phyloP scores from a whole-genome alignment of 805 yeast species.

The Kodamaea leandrae region DNA sequence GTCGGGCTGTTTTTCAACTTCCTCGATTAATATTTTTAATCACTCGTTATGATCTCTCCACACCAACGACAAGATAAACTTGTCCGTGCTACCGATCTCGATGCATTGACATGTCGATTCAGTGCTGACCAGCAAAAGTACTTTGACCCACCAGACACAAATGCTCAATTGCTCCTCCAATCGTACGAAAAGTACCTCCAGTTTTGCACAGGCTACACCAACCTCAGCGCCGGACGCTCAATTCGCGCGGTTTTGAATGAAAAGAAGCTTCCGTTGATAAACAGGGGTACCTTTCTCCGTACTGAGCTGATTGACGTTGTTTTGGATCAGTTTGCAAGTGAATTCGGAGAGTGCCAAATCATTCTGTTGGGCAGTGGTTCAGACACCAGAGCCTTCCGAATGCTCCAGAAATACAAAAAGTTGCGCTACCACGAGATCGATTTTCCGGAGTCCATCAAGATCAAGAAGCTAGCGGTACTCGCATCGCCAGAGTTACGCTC shows the following conservation, averaged over 20 bases:
- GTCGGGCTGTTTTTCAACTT: too few relatives aligned
- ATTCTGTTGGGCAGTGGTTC: constrained; percentile 80
- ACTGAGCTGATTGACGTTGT: constrained; percentile 51
- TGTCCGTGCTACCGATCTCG: constrained; percentile 61
- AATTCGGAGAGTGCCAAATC: constrained; percentile 43
- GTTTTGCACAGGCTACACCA: constrained; percentile 37
- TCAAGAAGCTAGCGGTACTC: constrained; percentile 51
- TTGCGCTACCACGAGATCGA: constrained; percentile 61
- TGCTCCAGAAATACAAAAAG: constrained; percentile 31
- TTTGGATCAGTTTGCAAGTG: constrained; percentile 40
- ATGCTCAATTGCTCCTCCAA: constrained; percentile 29
- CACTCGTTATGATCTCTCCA: constrained; percentile 30
- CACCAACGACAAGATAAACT: constrained; percentile 39
- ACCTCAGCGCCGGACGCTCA: constrained; percentile 39
- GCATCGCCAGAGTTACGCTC: constrained; percentile 25
- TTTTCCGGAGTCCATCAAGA: constrained; percentile 50
- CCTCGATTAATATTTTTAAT: background rate
- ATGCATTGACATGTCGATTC: constrained; percentile 64
- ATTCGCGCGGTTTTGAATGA: constrained; percentile 39
- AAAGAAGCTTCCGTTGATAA: constrained; percentile 61
- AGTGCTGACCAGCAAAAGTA: constrained; percentile 52
- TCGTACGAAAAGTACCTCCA: constrained; percentile 40
- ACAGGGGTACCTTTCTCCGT: constrained; percentile 67
- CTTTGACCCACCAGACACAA: constrained; percentile 39
- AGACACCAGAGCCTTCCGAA: constrained; percentile 63